Conservation (phyloP, 2,329 filamentous ascomycete species). For the Thelonectria olida region DNA sequence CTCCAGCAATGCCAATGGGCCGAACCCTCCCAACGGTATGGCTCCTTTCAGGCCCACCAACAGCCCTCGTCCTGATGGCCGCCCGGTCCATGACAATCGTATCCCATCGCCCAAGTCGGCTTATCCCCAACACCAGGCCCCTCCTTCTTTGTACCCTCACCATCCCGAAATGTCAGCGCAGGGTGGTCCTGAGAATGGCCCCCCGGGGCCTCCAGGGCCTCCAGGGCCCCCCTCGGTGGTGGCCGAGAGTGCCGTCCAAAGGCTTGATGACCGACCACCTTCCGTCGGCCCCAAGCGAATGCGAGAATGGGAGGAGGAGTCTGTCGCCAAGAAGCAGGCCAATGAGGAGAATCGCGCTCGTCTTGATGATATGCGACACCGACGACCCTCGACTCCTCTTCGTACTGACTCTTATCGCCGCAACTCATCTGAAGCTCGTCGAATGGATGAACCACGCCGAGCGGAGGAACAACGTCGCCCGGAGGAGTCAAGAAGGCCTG, state of each 20-base stretch:
- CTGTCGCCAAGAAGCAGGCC: conserved; percentile 81
- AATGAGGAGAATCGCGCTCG: conserved; percentile 89
- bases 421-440: conserved; percentile 77
- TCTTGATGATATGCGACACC: conserved; percentile 83
- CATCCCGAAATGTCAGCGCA: conserved; percentile 69
- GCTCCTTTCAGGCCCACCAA: conserved; percentile 77
- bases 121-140: conserved; percentile 79
- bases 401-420: conserved; percentile 76
- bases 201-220: conserved; percentile 50
- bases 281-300: conserved; percentile 85
- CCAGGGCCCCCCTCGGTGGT: conserved; percentile 52
- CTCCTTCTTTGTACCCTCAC: conserved; percentile 67
- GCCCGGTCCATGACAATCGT: conserved; percentile 83
- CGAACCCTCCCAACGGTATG: conserved; percentile 58
- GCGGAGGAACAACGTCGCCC: conserved; percentile 69
- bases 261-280: conserved; percentile 74
- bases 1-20: conserved; percentile 48
- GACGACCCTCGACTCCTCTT: conserved; percentile 79
- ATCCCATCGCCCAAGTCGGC: conserved; percentile 91
- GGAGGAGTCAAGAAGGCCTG: conserved; percentile 64
- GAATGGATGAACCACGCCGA: conserved; percentile 71
- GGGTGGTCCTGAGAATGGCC: conserved; percentile 68
- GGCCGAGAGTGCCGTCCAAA: conserved; percentile 73
- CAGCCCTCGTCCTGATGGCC: conserved; percentile 85
- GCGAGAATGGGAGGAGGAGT: conserved; percentile 92